phyloP scores from a whole-genome alignment of 2,329 filamentous ascomycete species.

The Trichothecium sympodiale region DNA sequence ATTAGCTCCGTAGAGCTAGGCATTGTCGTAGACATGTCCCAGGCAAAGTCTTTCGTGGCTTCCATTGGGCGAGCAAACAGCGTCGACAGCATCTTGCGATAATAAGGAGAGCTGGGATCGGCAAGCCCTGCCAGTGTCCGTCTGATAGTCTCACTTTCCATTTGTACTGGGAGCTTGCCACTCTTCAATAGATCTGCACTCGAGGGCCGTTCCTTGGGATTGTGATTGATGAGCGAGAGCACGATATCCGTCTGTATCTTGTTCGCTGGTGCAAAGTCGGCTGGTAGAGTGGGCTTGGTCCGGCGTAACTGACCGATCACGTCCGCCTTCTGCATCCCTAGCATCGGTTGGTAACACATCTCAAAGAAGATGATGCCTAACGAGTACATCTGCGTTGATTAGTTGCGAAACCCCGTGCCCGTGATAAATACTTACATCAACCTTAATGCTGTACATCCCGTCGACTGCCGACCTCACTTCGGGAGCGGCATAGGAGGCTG shows the following conservation, averaged over 20 bases:
- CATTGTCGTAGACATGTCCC: constrained; percentile 55
- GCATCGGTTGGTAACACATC: constrained; percentile 69
- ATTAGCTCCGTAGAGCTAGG: constrained; percentile 51
- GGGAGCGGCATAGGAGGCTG: constrained; percentile 85
- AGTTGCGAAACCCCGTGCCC: neutral
- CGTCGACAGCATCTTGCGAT: constrained; percentile 78
- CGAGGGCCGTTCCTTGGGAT: constrained; percentile 71
- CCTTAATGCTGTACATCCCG: constrained; percentile 80
- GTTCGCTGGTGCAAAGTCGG: constrained; percentile 57
- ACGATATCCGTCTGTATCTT: constrained; percentile 74
- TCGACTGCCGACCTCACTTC: constrained; percentile 69
- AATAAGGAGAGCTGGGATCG: constrained; percentile 77
- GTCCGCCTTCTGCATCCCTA: constrained; percentile 54
- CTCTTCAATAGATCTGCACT: constrained; percentile 74
- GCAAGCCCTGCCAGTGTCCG: constrained; percentile 71
- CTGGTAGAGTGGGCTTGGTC: constrained; percentile 56
- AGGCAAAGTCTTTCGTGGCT: constrained; percentile 70
- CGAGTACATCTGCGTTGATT: constrained; percentile 66
- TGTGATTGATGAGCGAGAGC: constrained; percentile 67
- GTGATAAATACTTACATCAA: constrained; percentile 52
- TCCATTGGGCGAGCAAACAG: constrained; percentile 69
- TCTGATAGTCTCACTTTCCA: constrained; percentile 85
- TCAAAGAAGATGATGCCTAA: constrained; percentile 97
- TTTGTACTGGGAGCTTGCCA: constrained; percentile 78
- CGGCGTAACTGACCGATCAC: constrained; percentile 59